phyloP scores from a whole-genome alignment of 345 rosid genomes.

The Euphorbia tirucalli region DNA sequence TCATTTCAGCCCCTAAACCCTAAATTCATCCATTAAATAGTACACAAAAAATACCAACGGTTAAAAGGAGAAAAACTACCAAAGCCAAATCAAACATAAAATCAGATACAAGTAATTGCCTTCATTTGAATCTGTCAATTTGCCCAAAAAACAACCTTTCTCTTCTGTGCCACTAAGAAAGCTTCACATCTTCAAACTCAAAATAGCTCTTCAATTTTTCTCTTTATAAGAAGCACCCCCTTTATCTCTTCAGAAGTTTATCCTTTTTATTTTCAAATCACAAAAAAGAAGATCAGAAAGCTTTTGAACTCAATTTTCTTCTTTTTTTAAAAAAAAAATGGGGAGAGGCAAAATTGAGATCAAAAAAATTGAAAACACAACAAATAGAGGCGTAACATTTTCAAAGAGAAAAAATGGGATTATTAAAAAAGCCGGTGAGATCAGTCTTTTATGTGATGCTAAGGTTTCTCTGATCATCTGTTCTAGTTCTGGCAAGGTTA shows the following conservation, averaged over 20 bases:
- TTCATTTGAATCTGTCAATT: slow-evolving; percentile 41
- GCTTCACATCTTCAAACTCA: no score
- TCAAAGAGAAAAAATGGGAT: slow-evolving; percentile 75
- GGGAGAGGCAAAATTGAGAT: slow-evolving; percentile 85
- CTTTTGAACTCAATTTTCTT: not conserved
- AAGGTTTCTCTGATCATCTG: slow-evolving; percentile 66
- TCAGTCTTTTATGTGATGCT: slow-evolving; percentile 76
- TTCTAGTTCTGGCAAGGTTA: slow-evolving; percentile 63
- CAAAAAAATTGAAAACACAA: slow-evolving; percentile 73
- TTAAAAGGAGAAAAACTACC: slow-evolving; percentile 30
- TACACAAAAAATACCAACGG: slow-evolving; percentile 28
- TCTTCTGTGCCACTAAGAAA: no score
- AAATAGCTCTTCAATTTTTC: not conserved
- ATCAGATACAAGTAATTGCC: slow-evolving; percentile 15
- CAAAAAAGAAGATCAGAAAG: not conserved
- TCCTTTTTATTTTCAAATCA: slow-evolving; percentile 15
- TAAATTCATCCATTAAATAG: slow-evolving; percentile 8
- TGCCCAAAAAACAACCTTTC: no score
- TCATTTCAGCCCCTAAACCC: not conserved
- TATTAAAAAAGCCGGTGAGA: slow-evolving; percentile 75
- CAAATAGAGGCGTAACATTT: slow-evolving; percentile 75
- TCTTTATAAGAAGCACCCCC: slow-evolving; percentile 15
- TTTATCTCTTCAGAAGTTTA: slow-evolving; percentile 20
- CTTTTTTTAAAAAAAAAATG: no score
- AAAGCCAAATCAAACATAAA: slow-evolving; percentile 18